phyloP scores from a whole-genome alignment of 768 basidiomycete species.

The Amanita phalloides region DNA sequence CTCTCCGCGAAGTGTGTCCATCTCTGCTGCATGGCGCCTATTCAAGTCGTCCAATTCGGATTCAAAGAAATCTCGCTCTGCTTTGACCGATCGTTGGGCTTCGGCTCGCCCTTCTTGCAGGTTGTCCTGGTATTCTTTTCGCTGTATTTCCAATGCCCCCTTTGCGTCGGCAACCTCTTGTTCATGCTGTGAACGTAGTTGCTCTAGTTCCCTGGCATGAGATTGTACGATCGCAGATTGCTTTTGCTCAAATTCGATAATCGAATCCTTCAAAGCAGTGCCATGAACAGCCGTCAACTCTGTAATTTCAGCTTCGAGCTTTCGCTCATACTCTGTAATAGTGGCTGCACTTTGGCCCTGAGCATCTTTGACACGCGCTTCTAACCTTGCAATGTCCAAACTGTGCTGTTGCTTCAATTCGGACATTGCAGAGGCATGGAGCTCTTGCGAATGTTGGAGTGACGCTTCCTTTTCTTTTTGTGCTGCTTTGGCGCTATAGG shows the following conservation, averaged over 20 bases:
- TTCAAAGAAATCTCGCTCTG: constrained; percentile 37
- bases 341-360: constrained; percentile 46
- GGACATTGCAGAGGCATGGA: neutral
- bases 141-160: constrained; percentile 21
- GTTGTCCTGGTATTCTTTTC: constrained; percentile 29
- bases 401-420: constrained; percentile 1
- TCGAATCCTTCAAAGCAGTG: constrained; percentile 21
- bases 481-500: constrained; percentile 16
- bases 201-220: constrained; percentile 29
- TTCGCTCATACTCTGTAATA: constrained; percentile 42
- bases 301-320: constrained; percentile 45
- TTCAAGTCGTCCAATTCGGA: constrained; percentile 39
- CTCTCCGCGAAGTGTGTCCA: constrained; percentile 34
- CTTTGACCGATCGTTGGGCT: constrained; percentile 15
- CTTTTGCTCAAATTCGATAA: constrained; percentile 17
- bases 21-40: constrained; percentile 35
- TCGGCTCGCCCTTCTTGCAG: constrained; percentile 17
- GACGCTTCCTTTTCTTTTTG: constrained; percentile 22
- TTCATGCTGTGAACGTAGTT: constrained; percentile 31
- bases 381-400: constrained; percentile 21
- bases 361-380: constrained; percentile 32
- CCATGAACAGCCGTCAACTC: constrained; percentile 39
- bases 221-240: constrained; percentile 19
- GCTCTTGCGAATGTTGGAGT: neutral
- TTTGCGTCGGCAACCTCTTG: constrained; percentile 25